Percentiles rank a stretch among this genome's conserved stretches.
phyloP scores from a whole-genome alignment of 306 rosid species.

The Begonia peltatifolia region DNA sequence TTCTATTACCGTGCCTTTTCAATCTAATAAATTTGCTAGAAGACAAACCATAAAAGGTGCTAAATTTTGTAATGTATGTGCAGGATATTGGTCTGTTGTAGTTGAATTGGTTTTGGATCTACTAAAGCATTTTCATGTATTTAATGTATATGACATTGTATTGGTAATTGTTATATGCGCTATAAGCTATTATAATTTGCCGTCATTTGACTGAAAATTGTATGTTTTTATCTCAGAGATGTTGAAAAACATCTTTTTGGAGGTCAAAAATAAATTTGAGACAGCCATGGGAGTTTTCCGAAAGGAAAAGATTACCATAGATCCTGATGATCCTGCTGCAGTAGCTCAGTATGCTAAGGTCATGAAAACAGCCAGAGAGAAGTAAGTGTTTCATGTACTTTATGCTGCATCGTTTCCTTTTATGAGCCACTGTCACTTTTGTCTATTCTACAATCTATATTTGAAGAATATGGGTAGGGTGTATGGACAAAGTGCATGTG shows the following conservation, averaged over 20 bases:
- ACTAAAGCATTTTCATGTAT: neutral
- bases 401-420: too few species aligned
- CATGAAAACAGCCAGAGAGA: conserved; percentile 73
- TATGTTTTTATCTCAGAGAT: conserved; percentile 39
- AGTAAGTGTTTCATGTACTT: conserved; percentile 36
- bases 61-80: neutral
- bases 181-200: neutral
- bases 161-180: neutral
- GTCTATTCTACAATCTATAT: neutral
- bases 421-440: too few species aligned
- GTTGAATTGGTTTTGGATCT: neutral
- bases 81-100: neutral
- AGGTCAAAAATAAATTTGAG: conserved; percentile 74
- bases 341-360: conserved; percentile 73
- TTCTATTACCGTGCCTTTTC: neutral
- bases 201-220: conserved; percentile 16
- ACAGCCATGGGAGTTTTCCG: conserved; percentile 57
- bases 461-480: too few species aligned
- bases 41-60: neutral
- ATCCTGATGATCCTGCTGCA: conserved; percentile 76
- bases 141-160: neutral
- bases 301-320: conserved; percentile 84
- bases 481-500: too few species aligned
- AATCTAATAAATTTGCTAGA: too few species aligned
- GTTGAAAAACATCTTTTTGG: conserved; percentile 72